A percentile compares a stretch with the other conserved stretches of the same genome.
Evolutionary conservation across 441 rosid species (phyloP).

Genomic region (Erysimum cheiri): DNA sequence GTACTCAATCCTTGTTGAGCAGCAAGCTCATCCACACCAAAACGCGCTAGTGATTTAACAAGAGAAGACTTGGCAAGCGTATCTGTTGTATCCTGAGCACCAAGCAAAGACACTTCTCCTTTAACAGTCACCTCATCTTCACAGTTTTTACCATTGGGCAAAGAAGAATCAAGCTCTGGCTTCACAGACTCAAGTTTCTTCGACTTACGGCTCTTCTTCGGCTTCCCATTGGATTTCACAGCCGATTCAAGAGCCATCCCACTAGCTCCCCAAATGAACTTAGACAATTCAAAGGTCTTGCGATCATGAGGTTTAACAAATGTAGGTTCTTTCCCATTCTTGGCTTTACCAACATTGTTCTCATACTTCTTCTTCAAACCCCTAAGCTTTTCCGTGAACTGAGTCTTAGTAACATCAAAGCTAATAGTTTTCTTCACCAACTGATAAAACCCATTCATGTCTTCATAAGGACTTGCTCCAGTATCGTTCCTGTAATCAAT

Average conservation of each 20-base stretch:
- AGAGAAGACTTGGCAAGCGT: slow-evolving; percentile 13
- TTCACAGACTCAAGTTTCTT: slow-evolving; percentile 27
- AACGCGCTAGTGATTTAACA: slow-evolving; percentile 17
- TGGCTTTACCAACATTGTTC: slow-evolving; percentile 41
- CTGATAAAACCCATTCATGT: slow-evolving; percentile 45
- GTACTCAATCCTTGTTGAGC: slow-evolving; percentile 33
- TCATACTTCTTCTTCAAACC: slow-evolving; percentile 53
- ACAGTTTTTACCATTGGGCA: slow-evolving; percentile 4
- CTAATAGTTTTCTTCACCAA: slow-evolving; percentile 50
- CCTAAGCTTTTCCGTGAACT: slow-evolving; percentile 53
- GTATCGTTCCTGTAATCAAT: slow-evolving; percentile 42
- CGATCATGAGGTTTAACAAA: slow-evolving; percentile 53
- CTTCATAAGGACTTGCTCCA: slow-evolving; percentile 42
- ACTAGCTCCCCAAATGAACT: slow-evolving; percentile 52
- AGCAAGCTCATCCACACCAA: slow-evolving; percentile 41
- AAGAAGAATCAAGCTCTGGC: slow-evolving; percentile 24
- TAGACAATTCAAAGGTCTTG: slow-evolving; percentile 46
- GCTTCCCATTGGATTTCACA: slow-evolving; percentile 36
- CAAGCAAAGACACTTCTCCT: slow-evolving; percentile 17
- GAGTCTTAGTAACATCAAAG: slow-evolving; percentile 47
- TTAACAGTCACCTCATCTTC: slow-evolving; percentile 2
- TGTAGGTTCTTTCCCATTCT: slow-evolving; percentile 42
- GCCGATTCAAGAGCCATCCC: slow-evolving; percentile 30
- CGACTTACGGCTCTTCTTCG: slow-evolving; percentile 31
- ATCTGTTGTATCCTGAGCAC: background rate